Percentiles rank a stretch among this genome's conserved stretches.
phyloP scores from a whole-genome alignment of 139 green algal species.

The Chlorella sp. region DNA sequence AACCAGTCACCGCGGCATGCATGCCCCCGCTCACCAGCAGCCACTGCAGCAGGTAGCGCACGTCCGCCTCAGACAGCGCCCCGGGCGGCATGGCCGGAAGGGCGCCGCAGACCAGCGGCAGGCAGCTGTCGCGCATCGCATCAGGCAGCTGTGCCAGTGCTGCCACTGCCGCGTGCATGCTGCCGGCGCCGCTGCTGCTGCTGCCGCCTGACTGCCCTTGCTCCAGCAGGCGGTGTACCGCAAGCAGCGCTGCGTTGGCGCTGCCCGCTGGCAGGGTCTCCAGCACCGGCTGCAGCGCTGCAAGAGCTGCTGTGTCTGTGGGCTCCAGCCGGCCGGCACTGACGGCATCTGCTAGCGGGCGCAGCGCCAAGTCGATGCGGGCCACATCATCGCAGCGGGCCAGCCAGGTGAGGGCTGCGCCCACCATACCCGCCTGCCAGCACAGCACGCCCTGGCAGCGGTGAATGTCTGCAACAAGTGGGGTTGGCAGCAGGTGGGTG shows the following conservation, averaged over 20 bases:
- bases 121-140: constrained; percentile 23
- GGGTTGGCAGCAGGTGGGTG: neutral
- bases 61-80: constrained; percentile 17
- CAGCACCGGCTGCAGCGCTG: constrained; percentile 37
- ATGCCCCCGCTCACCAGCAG: constrained; percentile 8
- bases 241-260: constrained; percentile 15
- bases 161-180: constrained; percentile 25
- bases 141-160: constrained; percentile 20
- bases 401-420: constrained; percentile 49
- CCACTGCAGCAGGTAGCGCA: constrained; percentile 33
- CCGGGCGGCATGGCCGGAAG: constrained; percentile 14
- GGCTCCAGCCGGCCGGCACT: constrained; percentile 33
- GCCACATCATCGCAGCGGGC: constrained; percentile 41
- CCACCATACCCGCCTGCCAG: constrained; percentile 43
- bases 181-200: neutral
- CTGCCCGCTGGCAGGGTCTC: constrained; percentile 26
- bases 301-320: constrained; percentile 45
- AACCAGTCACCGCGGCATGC: neutral
- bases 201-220: neutral
- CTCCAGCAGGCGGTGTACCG: constrained; percentile 25
- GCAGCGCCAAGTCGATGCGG: constrained; percentile 41
- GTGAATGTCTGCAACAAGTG: constrained; percentile 29
- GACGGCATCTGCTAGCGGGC: constrained; percentile 40
- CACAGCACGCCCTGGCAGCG: constrained; percentile 42
- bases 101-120: constrained; percentile 31